phyloP scores from a whole-genome alignment of 148 eudicot genomes.

The Rhododendron vialii region DNA sequence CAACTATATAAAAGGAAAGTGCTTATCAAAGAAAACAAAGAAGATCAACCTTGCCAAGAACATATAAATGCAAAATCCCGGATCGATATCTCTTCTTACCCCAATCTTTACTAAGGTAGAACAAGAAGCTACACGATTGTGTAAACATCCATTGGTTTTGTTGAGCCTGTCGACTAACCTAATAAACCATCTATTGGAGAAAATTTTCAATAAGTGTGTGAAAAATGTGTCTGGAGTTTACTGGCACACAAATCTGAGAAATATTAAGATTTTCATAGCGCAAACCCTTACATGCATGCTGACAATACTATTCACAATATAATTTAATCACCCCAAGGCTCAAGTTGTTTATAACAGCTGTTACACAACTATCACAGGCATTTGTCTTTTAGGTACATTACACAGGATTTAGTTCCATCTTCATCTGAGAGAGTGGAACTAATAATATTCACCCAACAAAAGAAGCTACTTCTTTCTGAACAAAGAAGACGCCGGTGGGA shows the following conservation, averaged over 20 bases:
- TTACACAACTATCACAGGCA: neutral
- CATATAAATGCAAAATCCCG: too few relatives aligned
- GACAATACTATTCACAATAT: neutral
- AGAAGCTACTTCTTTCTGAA: slow-evolving; percentile 1
- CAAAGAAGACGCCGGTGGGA: slow-evolving; percentile 23
- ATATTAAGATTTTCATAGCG: neutral
- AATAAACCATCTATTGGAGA: too few relatives aligned
- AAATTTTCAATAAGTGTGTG: neutral
- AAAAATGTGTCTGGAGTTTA: too few relatives aligned
- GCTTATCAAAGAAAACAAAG: too few relatives aligned
- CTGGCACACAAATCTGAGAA: too few relatives aligned
- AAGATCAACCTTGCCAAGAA: neutral
- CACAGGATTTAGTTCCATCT: neutral
- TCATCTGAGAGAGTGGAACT: neutral
- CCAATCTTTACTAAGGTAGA: too few relatives aligned
- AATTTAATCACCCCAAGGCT: neutral
- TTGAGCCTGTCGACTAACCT: neutral
- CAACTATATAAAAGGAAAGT: neutral
- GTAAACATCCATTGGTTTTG: neutral
- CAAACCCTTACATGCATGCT: neutral
- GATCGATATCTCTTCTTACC: too few relatives aligned
- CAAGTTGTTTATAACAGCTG: neutral
- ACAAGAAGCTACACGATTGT: neutral
- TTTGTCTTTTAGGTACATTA: neutral
- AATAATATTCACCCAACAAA: neutral